Evolutionary conservation across 2,329 filamentous ascomycete genomes (phyloP), one percentile per base, ranked within the genome.

Genomic region (Hirsutella minnesotensis): DNA sequence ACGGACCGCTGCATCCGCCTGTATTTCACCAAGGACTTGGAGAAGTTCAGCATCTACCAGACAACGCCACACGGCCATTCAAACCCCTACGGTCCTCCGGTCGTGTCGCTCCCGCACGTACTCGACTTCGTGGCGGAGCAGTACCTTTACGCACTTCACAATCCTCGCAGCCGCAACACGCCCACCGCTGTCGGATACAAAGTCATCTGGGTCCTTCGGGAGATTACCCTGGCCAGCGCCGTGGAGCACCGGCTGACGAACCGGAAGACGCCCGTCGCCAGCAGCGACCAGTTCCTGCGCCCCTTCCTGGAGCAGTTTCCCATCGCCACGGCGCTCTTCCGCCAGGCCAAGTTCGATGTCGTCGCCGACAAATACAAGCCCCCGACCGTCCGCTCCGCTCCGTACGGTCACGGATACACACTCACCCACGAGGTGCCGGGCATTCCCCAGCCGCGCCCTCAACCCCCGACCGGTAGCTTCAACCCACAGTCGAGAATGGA

Each of bases 21-120:
- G 33, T 66, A 64, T 64, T 68, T 40, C 24, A 27, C 24, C 24
- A 53, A 57, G 9, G 27, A 44, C 5, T 49, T 65, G 1, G 46
- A 57, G 27, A 34, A 45, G 3, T 46, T 55, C 34, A 46, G 45
- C 9, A 47, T 50, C 19, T 48, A 50, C 5, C 41, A 30, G 21
- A 42, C 49, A 10, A 41, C 45, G 22, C n/a, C n/a, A n/a, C n/a
- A n/a, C n/a, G n/a, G n/a, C n/a, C n/a, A n/a, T n/a, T n/a, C n/a
- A n/a, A n/a, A n/a, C n/a, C n/a, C n/a, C n/a, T n/a, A n/a, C n/a
- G n/a, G n/a, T n/a, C n/a, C n/a, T n/a, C n/a, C n/a, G n/a, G n/a
- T n/a, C n/a, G n/a, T 66, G n/a, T 54, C 56, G 2, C 56, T 67
- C 29, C 51, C 58, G 3, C 52, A 52, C 29, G 45, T 68, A 20